Base-by-base conservation (phyloP, 805 yeast species). In the Candida vaughaniae region DNA sequence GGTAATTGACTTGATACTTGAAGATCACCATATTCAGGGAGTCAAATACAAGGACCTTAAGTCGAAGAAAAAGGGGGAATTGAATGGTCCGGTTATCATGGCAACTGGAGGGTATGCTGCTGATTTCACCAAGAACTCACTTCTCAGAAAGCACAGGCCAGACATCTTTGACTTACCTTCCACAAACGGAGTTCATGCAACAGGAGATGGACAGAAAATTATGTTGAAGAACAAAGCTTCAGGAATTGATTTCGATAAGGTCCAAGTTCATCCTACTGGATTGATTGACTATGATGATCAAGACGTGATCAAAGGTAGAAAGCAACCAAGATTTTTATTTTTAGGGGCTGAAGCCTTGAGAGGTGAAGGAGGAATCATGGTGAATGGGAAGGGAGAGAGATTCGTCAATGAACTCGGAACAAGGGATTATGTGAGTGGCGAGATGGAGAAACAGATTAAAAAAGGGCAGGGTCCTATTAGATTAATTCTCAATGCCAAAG, bases 101-200 rank as follows among this genome's bases (percentile, higher is more conserved):
- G 77, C 82, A 12, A 73, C 82, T 3, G 85, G 85, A 22, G 85
- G 85, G 5, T 79, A 75, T 51, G 83, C 85, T 4, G 85, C 84
- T 10, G 83, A 78, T 51, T 75, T 74, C 47, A 71, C 75, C 28
- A 67, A 69, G 32, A 64, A 72, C 45, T 74, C 80, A 12, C 58
- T 80, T 33, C 58, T 79, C 42, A 60, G 68, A 36, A 75, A 77
- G 58, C 75, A 74, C 47, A 60, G 83, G 28, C 84, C 84, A 0
- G 84, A 79, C 46, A 65, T 79, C 35, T 60, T 68, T 34, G 69
- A 68, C 33, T 67, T 75, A 25, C 81, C 85, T 1, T 69, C 80
- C 1, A 78, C 85, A 10, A 80, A 80, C 49, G 80, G 82, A 7
- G 69, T 64, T 22, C 80, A 76, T 43, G 80, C 82, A 10, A 75